phyloP scores from a whole-genome alignment of 306 rosid species.

The Ammopiptanthus mongolicus region DNA sequence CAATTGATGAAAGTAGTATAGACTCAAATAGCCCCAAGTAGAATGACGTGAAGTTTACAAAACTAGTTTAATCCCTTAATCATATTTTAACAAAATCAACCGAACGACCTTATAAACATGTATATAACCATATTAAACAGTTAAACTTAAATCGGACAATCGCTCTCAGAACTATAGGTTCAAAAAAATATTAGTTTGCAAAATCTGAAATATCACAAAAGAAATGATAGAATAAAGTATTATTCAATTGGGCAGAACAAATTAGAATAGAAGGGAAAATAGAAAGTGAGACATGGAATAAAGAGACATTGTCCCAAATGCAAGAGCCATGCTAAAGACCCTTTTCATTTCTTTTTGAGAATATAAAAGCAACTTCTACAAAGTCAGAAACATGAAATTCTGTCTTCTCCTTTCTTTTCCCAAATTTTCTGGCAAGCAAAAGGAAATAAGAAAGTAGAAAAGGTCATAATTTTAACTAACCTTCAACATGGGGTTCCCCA shows the following conservation, averaged over 20 bases:
- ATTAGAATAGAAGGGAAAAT: neutral
- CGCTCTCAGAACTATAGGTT: neutral
- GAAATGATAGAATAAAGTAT: neutral
- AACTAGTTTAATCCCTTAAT: neutral
- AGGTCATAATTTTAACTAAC: constrained; percentile 24
- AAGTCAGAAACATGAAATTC: neutral
- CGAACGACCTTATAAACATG: neutral
- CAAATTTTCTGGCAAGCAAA: neutral
- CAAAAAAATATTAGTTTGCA: neutral
- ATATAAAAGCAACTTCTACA: neutral
- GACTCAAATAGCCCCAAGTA: neutral
- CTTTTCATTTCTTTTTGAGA: neutral
- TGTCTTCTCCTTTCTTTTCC: neutral
- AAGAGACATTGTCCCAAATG: neutral
- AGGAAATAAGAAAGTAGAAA: neutral
- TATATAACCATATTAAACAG: neutral
- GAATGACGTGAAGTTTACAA: neutral
- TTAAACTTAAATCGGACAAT: neutral
- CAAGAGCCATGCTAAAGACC: neutral
- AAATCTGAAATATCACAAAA: neutral
- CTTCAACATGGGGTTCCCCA: constrained; percentile 72
- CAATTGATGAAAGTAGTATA: neutral
- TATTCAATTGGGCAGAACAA: neutral
- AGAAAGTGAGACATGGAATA: neutral
- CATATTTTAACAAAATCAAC: neutral